Percentiles rank a stretch among this genome's conserved stretches.
Conservation (phyloP, 176 grass and related monocot species). For the Raddia guianensis region DNA sequence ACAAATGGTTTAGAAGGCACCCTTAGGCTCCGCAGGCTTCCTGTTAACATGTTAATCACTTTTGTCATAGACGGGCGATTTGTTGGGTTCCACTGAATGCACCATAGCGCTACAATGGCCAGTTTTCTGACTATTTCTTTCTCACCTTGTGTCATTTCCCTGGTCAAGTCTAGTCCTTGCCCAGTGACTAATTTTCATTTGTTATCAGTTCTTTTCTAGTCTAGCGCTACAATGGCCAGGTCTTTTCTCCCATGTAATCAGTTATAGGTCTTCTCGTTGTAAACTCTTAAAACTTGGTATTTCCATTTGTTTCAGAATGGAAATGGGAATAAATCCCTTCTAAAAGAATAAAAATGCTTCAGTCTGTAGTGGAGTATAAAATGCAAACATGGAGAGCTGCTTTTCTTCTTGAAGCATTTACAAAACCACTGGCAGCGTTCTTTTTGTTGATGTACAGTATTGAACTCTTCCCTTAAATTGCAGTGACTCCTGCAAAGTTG, state of each 20-base stretch:
- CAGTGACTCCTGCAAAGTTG: not conserved
- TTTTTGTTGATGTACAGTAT: not conserved
- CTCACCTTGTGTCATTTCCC: conserved; percentile 9
- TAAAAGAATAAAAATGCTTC: not conserved
- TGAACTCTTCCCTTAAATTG: not conserved
- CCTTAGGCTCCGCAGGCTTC: conserved; percentile 34
- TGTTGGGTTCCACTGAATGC: conserved; percentile 66
- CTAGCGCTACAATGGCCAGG: too few species aligned
- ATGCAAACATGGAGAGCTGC: not conserved
- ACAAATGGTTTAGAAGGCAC: conserved; percentile 55
- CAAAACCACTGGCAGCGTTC: not conserved
- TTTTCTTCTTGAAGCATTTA: not conserved
- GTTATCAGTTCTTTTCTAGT: too few species aligned
- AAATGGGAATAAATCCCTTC: too few species aligned
- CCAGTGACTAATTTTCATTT: conserved; percentile 8
- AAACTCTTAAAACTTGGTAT: too few species aligned
- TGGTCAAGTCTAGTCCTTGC: conserved; percentile 20
- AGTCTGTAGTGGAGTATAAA: not conserved
- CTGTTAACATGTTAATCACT: conserved; percentile 57
- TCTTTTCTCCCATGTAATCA: too few species aligned
- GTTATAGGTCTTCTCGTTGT: too few species aligned
- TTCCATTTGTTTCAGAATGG: too few species aligned
- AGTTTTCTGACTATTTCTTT: conserved; percentile 39
- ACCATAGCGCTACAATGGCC: conserved; percentile 58
- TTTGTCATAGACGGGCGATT: conserved; percentile 55